Percentiles rank a stretch among this genome's conserved stretches.
phyloP scores from a whole-genome alignment of 2,329 filamentous ascomycete species.

The Monosporascus sp. region DNA sequence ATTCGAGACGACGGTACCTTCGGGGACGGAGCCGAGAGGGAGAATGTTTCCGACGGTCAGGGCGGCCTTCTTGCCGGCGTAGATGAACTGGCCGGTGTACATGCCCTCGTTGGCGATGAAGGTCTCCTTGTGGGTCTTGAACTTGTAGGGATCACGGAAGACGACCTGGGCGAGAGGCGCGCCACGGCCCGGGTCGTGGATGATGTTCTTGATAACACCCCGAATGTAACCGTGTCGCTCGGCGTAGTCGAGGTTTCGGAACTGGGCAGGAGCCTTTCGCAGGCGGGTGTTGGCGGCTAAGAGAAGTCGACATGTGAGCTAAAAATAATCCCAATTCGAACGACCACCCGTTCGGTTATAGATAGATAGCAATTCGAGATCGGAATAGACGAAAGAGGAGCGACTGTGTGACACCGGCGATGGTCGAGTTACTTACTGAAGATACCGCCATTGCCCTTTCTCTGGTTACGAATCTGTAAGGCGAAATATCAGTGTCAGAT shows the following conservation, averaged over 20 bases:
- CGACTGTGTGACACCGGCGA: too few relatives aligned
- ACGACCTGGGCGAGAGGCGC: constrained; percentile 93
- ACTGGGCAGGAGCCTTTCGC: constrained; percentile 92
- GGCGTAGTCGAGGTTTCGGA: constrained; percentile 93
- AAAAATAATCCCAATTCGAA: constrained; percentile 1
- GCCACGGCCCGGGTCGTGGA: constrained; percentile 98
- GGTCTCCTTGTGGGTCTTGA: constrained; percentile 96
- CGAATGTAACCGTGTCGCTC: constrained; percentile 97
- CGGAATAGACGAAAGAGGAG: constrained; percentile 1
- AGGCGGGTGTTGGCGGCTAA: constrained; percentile 77
- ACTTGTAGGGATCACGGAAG: constrained; percentile 98
- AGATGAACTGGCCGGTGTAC: constrained; percentile 99
- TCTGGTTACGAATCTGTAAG: constrained; percentile 56
- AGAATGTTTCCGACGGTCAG: constrained; percentile 98
- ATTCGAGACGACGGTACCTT: constrained; percentile 99
- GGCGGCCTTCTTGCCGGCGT: constrained; percentile 97
- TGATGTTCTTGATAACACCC: constrained; percentile 97
- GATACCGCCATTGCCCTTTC: constrained; percentile 31
- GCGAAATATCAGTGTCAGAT: constrained; percentile 6
- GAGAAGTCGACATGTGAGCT: constrained; percentile 14
- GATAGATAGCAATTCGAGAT: background rate
- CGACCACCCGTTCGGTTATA: background rate
- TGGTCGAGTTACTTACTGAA: constrained; percentile 24
- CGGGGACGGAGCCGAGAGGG: constrained; percentile 86
- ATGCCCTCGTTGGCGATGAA: constrained; percentile 99